phyloP scores from a whole-genome alignment of 352 stramenopile genomes.

The Phytophthora sansomeana region DNA sequence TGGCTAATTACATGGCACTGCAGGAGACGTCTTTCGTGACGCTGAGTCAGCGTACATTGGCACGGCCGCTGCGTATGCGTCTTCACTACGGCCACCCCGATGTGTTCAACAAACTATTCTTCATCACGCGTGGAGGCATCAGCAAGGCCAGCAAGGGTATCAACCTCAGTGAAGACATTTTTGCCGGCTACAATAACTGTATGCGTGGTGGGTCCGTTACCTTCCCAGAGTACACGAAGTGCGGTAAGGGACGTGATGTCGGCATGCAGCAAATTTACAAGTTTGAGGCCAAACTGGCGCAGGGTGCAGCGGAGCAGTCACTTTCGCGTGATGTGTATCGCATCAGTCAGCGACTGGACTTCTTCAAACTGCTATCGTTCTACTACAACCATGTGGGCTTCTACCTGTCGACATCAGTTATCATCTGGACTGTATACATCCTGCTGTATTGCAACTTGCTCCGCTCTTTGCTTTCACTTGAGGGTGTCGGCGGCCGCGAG shows the following conservation, averaged over 20 bases:
- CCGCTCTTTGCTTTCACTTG: slow-evolving; percentile 92
- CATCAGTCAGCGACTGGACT: slow-evolving; percentile 97
- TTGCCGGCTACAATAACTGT: slow-evolving; percentile 99
- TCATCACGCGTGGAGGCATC: slow-evolving; percentile 98
- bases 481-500: slow-evolving; percentile 91
- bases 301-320: slow-evolving; percentile 98
- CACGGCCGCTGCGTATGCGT: slow-evolving; percentile 95
- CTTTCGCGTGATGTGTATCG: slow-evolving; percentile 98
- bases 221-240: slow-evolving; percentile 99
- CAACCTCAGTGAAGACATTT: slow-evolving; percentile 99
- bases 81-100: slow-evolving; percentile 99
- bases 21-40: slow-evolving; percentile 99
- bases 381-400: slow-evolving; percentile 99
- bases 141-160: slow-evolving; percentile 99
- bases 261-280: slow-evolving; percentile 99
- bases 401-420: slow-evolving; percentile 98
- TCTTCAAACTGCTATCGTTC: slow-evolving; percentile 98
- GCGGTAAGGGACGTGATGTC: slow-evolving; percentile 99
- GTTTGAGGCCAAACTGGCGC: slow-evolving; percentile 98
- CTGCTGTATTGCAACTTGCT: slow-evolving; percentile 97
- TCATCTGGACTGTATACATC: slow-evolving; percentile 98
- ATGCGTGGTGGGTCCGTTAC: slow-evolving; percentile 96
- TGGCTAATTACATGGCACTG: slow-evolving; percentile 99
- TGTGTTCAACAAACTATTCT: slow-evolving; percentile 99
- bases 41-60: slow-evolving; percentile 97